These are phyloP conservation scores for Suillus fuscotomentosus DNA, from an alignment of 768 basidiomycete species.

Conservation along the genomic window DNA sequence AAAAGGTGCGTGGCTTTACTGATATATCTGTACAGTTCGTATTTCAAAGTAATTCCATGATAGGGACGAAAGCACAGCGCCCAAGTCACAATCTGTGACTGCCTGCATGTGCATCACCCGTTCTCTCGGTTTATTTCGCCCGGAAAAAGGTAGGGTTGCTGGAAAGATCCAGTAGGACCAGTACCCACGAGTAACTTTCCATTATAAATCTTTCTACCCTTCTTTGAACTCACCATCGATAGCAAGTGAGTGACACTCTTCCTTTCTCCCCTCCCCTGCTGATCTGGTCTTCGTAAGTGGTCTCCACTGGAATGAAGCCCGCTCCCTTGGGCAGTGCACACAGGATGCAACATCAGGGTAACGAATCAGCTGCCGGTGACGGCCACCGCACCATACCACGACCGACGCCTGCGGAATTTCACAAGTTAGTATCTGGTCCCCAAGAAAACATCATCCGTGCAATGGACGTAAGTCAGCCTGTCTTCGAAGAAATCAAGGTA, in stretches of 20 bases:
- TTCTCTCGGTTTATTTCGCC: neutral
- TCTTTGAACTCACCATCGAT: neutral
- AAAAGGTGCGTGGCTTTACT: neutral
- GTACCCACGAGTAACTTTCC: neutral
- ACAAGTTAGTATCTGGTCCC: neutral
- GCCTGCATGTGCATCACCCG: neutral
- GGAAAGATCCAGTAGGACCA: neutral
- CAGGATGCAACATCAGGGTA: neutral
- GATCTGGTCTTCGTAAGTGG: neutral
- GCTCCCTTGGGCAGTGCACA: neutral
- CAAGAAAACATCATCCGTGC: neutral
- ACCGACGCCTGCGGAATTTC: neutral
- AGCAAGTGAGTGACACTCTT: neutral
- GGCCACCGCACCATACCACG: neutral
- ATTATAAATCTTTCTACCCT: neutral
- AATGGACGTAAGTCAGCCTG: neutral
- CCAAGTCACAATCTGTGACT: constrained; percentile 6
- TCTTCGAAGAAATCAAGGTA: neutral
- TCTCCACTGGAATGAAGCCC: constrained; percentile 1
- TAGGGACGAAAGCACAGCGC: neutral
- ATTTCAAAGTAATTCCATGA: neutral
- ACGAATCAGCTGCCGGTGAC: neutral
- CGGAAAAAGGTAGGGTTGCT: neutral
- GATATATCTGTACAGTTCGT: neutral
- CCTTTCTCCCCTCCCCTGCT: neutral